Percentiles rank a stretch among this genome's conserved stretches.
Conservation (phyloP, 208 protist genomes). For the Strigomonas culicis region DNA sequence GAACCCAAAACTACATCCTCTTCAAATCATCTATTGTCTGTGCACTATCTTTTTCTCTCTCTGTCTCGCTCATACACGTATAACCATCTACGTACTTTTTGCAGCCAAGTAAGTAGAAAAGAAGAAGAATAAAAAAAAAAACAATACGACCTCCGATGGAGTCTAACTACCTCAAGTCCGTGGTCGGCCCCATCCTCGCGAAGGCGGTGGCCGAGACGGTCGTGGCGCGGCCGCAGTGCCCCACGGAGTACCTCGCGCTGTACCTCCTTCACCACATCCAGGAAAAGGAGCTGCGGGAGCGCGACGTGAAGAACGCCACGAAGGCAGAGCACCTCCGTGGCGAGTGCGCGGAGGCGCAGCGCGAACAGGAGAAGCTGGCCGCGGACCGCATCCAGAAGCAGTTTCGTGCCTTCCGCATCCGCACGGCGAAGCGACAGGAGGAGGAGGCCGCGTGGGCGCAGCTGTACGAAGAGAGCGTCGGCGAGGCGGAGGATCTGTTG, state of each 20-base stretch:
- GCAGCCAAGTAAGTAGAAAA: background rate
- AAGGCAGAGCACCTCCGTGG: slow-evolving; percentile 49
- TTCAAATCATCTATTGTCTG: too few species aligned
- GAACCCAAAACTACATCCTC: slow-evolving; percentile 8
- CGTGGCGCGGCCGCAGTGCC: slow-evolving; percentile 80
- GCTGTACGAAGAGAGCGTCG: slow-evolving; percentile 53
- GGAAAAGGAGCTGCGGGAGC: slow-evolving; percentile 52
- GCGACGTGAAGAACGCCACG: slow-evolving; percentile 19
- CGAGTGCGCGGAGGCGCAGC: slow-evolving; percentile 47
- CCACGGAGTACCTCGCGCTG: slow-evolving; percentile 88
- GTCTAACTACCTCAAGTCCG: slow-evolving; percentile 84
- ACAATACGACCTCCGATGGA: slow-evolving; percentile 45
- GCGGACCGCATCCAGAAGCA: slow-evolving; percentile 74
- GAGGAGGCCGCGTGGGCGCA: slow-evolving; percentile 42
- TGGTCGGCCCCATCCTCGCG: slow-evolving; percentile 73
- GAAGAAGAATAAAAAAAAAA: slow-evolving; percentile 9
- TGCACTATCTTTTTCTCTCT: slow-evolving; percentile 15
- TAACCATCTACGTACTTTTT: background rate
- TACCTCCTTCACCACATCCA: slow-evolving; percentile 86
- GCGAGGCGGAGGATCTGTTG: slow-evolving; percentile 69
- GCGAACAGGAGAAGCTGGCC: slow-evolving; percentile 59
- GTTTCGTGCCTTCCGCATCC: slow-evolving; percentile 33
- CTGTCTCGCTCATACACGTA: background rate
- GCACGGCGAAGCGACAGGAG: slow-evolving; percentile 31
- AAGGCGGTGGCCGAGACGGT: slow-evolving; percentile 90